These are phyloP conservation scores for Diplodia sapinea DNA, from an alignment of 2,329 filamentous ascomycete species.

Conservation along the genomic window DNA sequence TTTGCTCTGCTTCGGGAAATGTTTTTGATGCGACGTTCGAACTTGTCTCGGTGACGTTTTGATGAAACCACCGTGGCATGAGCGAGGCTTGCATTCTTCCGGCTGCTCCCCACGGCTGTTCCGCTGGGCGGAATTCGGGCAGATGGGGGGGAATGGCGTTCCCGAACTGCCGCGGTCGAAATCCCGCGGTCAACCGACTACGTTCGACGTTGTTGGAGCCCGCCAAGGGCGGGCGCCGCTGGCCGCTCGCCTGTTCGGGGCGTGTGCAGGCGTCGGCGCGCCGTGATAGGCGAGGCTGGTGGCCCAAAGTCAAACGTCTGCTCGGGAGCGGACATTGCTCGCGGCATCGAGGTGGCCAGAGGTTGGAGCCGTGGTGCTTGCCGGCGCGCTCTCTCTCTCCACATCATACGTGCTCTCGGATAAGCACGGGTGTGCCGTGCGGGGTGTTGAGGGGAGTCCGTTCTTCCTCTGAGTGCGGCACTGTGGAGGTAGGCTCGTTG, in stretches of 20 bases:
- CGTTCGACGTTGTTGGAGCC: conserved; percentile 19
- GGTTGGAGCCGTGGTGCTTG: background rate
- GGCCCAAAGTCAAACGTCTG: background rate
- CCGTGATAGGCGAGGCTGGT: background rate
- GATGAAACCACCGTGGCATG: conserved; percentile 7
- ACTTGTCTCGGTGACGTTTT: background rate
- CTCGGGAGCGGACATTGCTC: background rate
- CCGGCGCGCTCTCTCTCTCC: background rate
- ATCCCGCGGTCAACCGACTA: conserved; percentile 24
- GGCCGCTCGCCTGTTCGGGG: background rate
- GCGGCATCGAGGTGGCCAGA: background rate
- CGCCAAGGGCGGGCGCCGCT: background rate
- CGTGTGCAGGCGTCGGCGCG: background rate
- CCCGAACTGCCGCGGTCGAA: conserved; percentile 26
- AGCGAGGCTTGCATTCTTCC: background rate
- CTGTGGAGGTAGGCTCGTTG: background rate
- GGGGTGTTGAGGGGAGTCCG: background rate
- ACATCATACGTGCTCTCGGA: background rate
- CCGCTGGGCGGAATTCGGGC: background rate
- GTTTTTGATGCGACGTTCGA: conserved; percentile 22
- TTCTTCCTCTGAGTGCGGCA: background rate
- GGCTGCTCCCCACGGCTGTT: background rate
- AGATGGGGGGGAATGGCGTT: background rate
- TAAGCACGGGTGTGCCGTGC: background rate
- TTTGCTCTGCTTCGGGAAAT: conserved; percentile 8